phyloP scores from a whole-genome alignment of 768 basidiomycete species.

The Thelephora aurantiotincta region DNA sequence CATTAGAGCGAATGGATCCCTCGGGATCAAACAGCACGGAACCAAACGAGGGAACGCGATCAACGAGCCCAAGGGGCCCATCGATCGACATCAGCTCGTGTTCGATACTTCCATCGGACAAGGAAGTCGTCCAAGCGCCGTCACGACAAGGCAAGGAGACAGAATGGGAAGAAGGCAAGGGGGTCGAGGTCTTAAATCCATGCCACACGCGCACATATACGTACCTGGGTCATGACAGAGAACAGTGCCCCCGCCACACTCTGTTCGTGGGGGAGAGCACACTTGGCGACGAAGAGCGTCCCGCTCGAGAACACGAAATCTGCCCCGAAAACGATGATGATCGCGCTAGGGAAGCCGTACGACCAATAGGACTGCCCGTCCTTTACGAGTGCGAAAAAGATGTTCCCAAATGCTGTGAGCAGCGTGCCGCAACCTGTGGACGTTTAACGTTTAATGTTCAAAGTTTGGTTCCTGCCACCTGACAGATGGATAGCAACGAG shows the following conservation, averaged over 20 bases:
- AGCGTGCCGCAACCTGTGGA: background rate
- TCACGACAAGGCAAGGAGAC: background rate
- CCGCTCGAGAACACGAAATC: background rate
- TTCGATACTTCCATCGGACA: too few species aligned
- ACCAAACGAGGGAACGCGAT: too few species aligned
- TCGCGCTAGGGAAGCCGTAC: background rate
- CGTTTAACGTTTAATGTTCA: background rate
- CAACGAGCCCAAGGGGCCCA: too few species aligned
- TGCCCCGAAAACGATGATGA: background rate
- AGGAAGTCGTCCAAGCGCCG: too few species aligned
- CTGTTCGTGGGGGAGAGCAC: background rate
- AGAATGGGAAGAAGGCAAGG: background rate
- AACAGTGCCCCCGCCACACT: background rate
- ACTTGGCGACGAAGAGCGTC: background rate
- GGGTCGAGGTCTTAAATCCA: background rate
- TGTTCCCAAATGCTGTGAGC: background rate
- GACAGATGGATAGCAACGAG: background rate
- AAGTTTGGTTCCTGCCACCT: background rate
- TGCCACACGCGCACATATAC: too few species aligned
- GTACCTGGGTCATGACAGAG: background rate
- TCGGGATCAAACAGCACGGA: too few species aligned
- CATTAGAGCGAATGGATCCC: too few species aligned
- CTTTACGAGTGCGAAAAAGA: background rate
- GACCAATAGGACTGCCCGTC: background rate
- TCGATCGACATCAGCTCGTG: too few species aligned